These are phyloP conservation scores for Quercus berberidifolia DNA, from an alignment of 306 rosid species.

Conservation along the genomic window DNA sequence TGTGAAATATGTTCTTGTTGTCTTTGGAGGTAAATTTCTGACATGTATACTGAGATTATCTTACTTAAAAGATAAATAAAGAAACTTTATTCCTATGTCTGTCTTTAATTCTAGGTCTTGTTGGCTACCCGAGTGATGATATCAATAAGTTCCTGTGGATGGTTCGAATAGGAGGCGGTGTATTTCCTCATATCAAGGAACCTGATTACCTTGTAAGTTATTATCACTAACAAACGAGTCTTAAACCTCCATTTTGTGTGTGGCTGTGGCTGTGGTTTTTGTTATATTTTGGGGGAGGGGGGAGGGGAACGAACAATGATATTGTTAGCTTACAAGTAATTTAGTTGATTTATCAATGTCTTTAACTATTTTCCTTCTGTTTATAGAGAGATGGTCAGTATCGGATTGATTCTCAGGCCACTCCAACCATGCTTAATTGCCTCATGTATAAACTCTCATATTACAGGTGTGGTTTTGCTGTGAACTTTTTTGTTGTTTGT, in stretches of 20 bases:
- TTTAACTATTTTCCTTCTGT: slow-evolving; percentile 8
- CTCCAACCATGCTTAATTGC: slow-evolving; percentile 91
- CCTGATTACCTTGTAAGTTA: slow-evolving; percentile 86
- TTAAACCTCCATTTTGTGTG: too few species aligned
- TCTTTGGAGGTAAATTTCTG: slow-evolving; percentile 89
- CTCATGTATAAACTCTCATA: slow-evolving; percentile 98
- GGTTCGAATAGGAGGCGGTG: slow-evolving; percentile 99
- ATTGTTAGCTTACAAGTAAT: not conserved
- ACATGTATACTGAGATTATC: slow-evolving; percentile 15
- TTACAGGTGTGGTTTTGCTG: slow-evolving; percentile 67
- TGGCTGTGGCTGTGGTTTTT: too few species aligned
- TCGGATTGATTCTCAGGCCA: slow-evolving; percentile 88
- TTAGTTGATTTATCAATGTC: not conserved
- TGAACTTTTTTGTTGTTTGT: slow-evolving; percentile 6
- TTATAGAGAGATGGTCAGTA: slow-evolving; percentile 95
- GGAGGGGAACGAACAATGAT: not conserved
- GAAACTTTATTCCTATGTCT: slow-evolving; percentile 25
- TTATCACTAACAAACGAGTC: not conserved
- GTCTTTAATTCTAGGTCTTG: slow-evolving; percentile 64
- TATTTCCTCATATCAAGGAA: slow-evolving; percentile 97
- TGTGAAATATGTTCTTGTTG: slow-evolving; percentile 97
- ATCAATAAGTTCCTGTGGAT: slow-evolving; percentile 98
- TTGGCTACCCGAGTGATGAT: slow-evolving; percentile 98
- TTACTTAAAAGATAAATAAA: not conserved
- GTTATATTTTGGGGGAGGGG: not conserved